A percentile compares a stretch with the other conserved stretches of the same genome.
Conservation (phyloP, 1,284 basidiomycete genomes). For the Cutaneotrichosporon daszewskae region DNA sequence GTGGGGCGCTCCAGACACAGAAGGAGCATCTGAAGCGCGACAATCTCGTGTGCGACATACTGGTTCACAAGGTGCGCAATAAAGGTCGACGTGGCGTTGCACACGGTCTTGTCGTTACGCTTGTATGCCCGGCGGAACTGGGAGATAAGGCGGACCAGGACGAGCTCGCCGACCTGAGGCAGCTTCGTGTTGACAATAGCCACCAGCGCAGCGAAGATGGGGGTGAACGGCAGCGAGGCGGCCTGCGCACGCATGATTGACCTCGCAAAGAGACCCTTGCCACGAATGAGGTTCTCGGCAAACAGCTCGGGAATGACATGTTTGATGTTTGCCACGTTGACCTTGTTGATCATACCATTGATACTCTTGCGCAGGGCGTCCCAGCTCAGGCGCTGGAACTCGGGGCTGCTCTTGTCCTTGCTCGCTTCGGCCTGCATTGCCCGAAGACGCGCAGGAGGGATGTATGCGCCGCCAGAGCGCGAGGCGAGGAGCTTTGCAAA, state of each 20-base stretch:
- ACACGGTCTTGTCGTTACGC: slow-evolving; percentile 92
- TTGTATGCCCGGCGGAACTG: slow-evolving; percentile 95
- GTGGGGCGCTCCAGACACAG: slow-evolving; percentile 91
- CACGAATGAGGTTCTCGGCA: slow-evolving; percentile 83
- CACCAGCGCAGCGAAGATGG: slow-evolving; percentile 91
- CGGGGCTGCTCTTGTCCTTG: slow-evolving; percentile 78
- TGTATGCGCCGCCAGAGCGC: slow-evolving; percentile 89
- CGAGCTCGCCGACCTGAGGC: slow-evolving; percentile 89
- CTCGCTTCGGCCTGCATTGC: slow-evolving; percentile 82
- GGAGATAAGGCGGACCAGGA: slow-evolving; percentile 81
- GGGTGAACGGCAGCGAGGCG: slow-evolving; percentile 93
- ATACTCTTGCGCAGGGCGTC: slow-evolving; percentile 96
- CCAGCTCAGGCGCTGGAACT: slow-evolving; percentile 95
- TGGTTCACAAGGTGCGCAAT: slow-evolving; percentile 97
- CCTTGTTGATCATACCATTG: slow-evolving; percentile 98
- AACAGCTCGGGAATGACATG: slow-evolving; percentile 91
- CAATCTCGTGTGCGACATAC: slow-evolving; percentile 84
- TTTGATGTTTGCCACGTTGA: slow-evolving; percentile 92
- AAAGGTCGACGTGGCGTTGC: slow-evolving; percentile 90
- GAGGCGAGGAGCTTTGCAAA: slow-evolving; percentile 68
- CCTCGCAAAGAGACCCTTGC: slow-evolving; percentile 79
- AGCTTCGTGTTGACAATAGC: slow-evolving; percentile 96
- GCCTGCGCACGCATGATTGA: slow-evolving; percentile 98
- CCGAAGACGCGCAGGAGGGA: slow-evolving; percentile 86
- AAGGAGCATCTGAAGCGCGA: slow-evolving; percentile 90